Base-by-base conservation (phyloP, 2,329 filamentous ascomycete species). In the Akanthomyces uredinophilus region DNA sequence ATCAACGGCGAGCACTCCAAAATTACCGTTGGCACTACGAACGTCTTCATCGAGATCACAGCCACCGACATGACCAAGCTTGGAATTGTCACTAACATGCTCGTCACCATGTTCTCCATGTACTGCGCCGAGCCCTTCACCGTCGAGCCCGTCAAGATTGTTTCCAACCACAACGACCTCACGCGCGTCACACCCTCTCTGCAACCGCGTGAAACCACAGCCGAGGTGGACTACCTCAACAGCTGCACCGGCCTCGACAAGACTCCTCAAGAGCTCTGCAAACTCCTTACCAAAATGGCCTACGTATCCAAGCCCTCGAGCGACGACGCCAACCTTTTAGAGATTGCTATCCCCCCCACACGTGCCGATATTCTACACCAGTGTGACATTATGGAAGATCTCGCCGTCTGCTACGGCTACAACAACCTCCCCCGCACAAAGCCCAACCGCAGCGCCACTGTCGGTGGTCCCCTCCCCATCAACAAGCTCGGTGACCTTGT, bases 1-100 rank as follows among this genome's bases (percentile, higher is more conserved):
- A 99, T 99, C 82, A 99, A 99, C 79, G 87, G 93, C 70, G 86
- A 99, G 71, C 93, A 95, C 78, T 97, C 93, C 70, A 99, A 99
- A 79, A 99, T 99, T 73, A 92, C 88, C 8, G 79, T 96, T 50
- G 80, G 96, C 73, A 98, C 93, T 63, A 94, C 85, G 72, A 97
- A 99, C 71, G 86, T 99, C 71, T 91, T 99, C 77, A 96, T 99
- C 74, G 95, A 99, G 77, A 92, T 96, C 70, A 99, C 95, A 8
- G 96, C 93, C 46, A 94, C 92, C 46, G 95, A 99, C 74, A 88
- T 90, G 73, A 99, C 96, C 32, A 99, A 99, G 80, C 84, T 98
- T 50, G 93, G 97, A 69, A 91, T 99, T 66, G 94, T 97, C 64
- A 91, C 90, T 78, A 92, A 96, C 74, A 96, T 97, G 72, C 88